phyloP scores from a whole-genome alignment of 768 basidiomycete species.

The Lactifluus piperatus region DNA sequence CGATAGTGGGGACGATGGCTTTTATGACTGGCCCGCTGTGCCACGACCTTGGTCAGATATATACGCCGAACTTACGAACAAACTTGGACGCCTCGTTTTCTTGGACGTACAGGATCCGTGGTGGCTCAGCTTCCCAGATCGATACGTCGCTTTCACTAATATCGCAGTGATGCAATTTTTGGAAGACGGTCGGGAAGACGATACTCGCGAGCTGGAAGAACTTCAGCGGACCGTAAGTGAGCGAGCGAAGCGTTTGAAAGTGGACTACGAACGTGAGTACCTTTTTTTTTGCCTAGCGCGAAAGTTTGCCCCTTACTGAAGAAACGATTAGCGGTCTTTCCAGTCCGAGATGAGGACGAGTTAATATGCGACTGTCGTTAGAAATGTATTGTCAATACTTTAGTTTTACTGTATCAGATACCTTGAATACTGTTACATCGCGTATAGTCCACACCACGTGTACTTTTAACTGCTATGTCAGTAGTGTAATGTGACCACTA shows the following conservation, averaged over 20 bases:
- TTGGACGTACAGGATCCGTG: conserved; percentile 9
- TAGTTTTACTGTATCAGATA: not conserved
- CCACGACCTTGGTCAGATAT: conserved; percentile 10
- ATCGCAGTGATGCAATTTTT: conserved; percentile 4
- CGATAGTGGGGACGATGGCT: not conserved
- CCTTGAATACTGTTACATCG: too few relatives aligned
- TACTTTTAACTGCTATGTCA: too few relatives aligned
- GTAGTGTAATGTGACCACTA: too few relatives aligned
- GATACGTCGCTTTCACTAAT: conserved; percentile 4
- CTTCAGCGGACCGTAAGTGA: not conserved
- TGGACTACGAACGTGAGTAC: conserved; percentile 8
- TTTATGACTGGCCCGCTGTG: not conserved
- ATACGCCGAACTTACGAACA: not conserved
- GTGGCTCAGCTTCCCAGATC: conserved; percentile 14
- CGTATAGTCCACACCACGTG: too few relatives aligned
- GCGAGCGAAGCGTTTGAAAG: not conserved
- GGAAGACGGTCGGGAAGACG: conserved; percentile 6
- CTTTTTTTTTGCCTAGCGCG: not conserved
- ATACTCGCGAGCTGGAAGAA: not conserved
- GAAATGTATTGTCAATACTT: not conserved
- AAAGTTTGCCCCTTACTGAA: not conserved
- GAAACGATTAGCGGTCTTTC: conserved; percentile 1
- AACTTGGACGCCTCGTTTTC: conserved; percentile 5
- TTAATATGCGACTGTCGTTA: conserved; percentile 12
- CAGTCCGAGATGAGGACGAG: conserved; percentile 6